A percentile compares a stretch with the other conserved stretches of the same genome.
Conservation (phyloP, 176 grass and related monocot genomes). For the Lolium rigidum region DNA sequence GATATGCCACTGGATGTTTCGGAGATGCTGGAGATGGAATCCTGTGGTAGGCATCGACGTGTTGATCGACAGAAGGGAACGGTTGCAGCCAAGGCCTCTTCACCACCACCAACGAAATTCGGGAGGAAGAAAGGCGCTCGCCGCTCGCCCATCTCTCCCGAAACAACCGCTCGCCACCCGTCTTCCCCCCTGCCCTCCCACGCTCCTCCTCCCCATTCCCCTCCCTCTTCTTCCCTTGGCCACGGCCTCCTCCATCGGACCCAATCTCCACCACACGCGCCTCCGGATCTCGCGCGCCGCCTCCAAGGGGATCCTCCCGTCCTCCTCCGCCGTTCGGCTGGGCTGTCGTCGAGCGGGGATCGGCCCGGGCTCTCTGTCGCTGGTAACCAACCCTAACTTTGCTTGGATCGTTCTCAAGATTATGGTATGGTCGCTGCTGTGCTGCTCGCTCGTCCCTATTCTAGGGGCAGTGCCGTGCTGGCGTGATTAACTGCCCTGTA, state of each 20-base stretch:
- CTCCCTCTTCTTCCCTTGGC: neutral
- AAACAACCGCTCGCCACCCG: constrained; percentile 8
- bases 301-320: neutral
- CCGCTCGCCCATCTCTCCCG: neutral
- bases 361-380: neutral
- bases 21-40: neutral
- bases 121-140: neutral
- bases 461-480: neutral
- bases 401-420: neutral
- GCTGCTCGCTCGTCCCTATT: neutral
- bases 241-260: neutral
- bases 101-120: constrained; percentile 10
- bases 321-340: neutral
- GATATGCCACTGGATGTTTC: neutral
- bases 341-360: neutral
- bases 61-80: neutral
- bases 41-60: neutral
- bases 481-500: neutral
- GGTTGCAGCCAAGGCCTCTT: constrained; percentile 8
- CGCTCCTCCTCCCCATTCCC: neutral
- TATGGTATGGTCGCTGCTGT: neutral
- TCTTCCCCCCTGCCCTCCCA: neutral
- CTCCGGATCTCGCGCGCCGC: neutral
- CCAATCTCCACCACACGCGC: neutral
- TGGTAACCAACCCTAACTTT: neutral